Conservation (phyloP, 148 eudicot species). For the Rhododendron griersonianum region DNA sequence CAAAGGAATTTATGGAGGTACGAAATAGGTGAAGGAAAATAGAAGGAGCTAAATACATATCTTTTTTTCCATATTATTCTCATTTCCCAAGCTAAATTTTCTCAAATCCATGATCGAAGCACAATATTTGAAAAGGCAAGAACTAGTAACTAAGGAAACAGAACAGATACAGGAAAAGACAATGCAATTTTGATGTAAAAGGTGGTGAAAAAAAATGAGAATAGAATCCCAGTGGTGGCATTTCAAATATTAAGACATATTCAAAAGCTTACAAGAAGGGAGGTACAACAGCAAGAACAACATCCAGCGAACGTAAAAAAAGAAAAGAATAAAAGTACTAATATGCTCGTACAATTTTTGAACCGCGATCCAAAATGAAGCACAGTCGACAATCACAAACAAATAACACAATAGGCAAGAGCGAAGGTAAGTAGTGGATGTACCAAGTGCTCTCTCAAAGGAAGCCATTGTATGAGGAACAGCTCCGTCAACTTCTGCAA, state of each 20-base stretch:
- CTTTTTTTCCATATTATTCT: background rate
- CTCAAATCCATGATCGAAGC: background rate
- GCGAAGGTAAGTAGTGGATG: background rate
- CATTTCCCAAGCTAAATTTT: background rate
- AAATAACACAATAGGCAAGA: background rate
- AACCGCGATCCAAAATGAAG: background rate
- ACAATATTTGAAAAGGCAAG: background rate
- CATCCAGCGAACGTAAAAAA: background rate
- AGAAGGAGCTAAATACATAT: background rate
- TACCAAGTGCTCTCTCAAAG: conserved; percentile 6
- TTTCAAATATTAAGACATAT: background rate
- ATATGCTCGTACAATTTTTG: background rate
- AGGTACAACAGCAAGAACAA: background rate
- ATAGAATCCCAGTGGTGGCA: background rate
- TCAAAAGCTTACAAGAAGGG: background rate
- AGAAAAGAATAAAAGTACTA: background rate
- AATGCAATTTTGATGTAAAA: background rate
- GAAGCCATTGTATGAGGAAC: conserved; percentile 12
- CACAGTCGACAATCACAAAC: background rate
- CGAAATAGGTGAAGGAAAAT: background rate
- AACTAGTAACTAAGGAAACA: background rate
- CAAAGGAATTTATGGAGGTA: background rate
- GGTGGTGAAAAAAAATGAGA: background rate
- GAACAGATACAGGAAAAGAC: background rate
- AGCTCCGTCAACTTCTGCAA: conserved; percentile 2